A percentile compares a stretch with the other conserved stretches of the same genome.
These are phyloP conservation scores for Plasmodium falciparum DNA, from an alignment of 169 alveolate genomes.

Conservation along the genomic window DNA sequence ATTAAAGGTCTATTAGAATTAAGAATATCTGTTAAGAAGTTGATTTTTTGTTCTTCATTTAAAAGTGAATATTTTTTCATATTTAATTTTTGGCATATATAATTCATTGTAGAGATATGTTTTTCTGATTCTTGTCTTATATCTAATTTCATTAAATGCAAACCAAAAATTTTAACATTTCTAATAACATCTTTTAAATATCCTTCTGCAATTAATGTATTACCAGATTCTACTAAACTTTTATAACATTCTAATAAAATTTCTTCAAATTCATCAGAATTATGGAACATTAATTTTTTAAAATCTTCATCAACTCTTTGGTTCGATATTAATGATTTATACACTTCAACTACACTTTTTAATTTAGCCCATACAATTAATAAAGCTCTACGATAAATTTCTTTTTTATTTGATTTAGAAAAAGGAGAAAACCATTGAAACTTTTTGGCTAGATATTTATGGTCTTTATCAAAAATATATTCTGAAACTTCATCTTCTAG, in stretches of 20 bases:
- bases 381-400: slow-evolving; percentile 71
- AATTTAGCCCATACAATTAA: slow-evolving; percentile 46
- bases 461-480: slow-evolving; percentile 46
- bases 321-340: slow-evolving; percentile 23
- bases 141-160: slow-evolving; percentile 85
- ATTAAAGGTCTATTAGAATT: slow-evolving; percentile 83
- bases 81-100: slow-evolving; percentile 77
- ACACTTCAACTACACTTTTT: slow-evolving; percentile 46
- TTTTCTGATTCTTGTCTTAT: slow-evolving; percentile 88
- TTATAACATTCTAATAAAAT: slow-evolving; percentile 80
- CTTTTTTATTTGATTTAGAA: slow-evolving; percentile 55
- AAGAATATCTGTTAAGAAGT: slow-evolving; percentile 76
- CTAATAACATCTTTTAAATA: slow-evolving; percentile 81
- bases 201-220: slow-evolving; percentile 80
- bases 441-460: slow-evolving; percentile 14
- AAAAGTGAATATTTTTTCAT: slow-evolving; percentile 81
- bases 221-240: slow-evolving; percentile 82
- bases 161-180: slow-evolving; percentile 85
- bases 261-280: slow-evolving; percentile 82
- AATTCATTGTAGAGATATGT: slow-evolving; percentile 84
- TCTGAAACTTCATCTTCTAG: slow-evolving; percentile 66
- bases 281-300: slow-evolving; percentile 52
- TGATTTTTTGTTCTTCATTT: slow-evolving; percentile 80
- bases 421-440: slow-evolving; percentile 76
- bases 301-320: slow-evolving; percentile 49